Evolutionary conservation across 192 early-diverging fungal species (phyloP).

Genomic region (Coemansia sp.): DNA sequence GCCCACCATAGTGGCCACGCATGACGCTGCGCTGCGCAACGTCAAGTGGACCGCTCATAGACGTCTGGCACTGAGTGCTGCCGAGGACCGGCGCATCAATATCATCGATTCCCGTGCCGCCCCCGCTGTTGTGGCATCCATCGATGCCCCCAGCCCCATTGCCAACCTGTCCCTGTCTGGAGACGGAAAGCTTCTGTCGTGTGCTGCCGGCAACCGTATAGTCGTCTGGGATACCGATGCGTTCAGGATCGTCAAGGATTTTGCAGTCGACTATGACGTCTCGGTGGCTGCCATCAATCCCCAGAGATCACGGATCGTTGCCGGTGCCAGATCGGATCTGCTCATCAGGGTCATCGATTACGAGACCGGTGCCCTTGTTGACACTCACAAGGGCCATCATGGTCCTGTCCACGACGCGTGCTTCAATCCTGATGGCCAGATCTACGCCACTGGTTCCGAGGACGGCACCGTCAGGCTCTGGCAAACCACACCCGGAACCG

Average conservation of each 20-base stretch:
- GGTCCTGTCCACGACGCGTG: slow-evolving; percentile 87
- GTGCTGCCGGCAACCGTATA: slow-evolving; percentile 75
- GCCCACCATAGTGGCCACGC: slow-evolving; percentile 38
- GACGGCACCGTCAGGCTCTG: slow-evolving; percentile 91
- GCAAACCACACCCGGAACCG: slow-evolving; percentile 79
- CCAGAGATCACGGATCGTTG: slow-evolving; percentile 72
- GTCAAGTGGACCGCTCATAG: slow-evolving; percentile 46
- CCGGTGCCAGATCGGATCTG: slow-evolving; percentile 76
- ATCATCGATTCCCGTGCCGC: slow-evolving; percentile 76
- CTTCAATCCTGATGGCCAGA: slow-evolving; percentile 88
- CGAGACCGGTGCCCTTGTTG: slow-evolving; percentile 70
- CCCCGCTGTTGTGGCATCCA: slow-evolving; percentile 56
- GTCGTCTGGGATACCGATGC: slow-evolving; percentile 72
- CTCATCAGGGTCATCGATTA: slow-evolving; percentile 86
- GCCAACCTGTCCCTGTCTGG: slow-evolving; percentile 73
- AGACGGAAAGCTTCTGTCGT: slow-evolving; percentile 73
- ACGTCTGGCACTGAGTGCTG: slow-evolving; percentile 61
- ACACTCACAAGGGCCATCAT: slow-evolving; percentile 90
- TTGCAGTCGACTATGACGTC: slow-evolving; percentile 64
- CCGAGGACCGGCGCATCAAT: slow-evolving; percentile 59
- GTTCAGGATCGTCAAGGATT: slow-evolving; percentile 60
- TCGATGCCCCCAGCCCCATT: slow-evolving; percentile 65
- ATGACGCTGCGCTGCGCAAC: slow-evolving; percentile 34
- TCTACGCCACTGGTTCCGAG: slow-evolving; percentile 90
- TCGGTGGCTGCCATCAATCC: slow-evolving; percentile 85